These are phyloP conservation scores for Calcarisporium arbuscula DNA, from an alignment of 2,329 filamentous ascomycete genomes.

Conservation along the genomic window DNA sequence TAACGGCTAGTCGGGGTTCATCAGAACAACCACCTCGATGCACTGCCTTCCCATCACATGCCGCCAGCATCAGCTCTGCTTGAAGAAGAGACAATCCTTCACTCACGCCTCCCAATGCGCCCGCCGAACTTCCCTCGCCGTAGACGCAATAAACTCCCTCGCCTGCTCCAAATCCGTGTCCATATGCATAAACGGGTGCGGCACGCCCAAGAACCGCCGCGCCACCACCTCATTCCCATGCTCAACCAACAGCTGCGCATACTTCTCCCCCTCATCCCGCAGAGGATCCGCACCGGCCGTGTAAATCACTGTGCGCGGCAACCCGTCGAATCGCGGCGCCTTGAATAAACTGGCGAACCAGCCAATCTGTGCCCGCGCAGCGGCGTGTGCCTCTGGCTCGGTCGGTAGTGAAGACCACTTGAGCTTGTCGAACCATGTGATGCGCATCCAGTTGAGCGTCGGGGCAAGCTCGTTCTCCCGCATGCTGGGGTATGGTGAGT, in stretches of 20 bases:
- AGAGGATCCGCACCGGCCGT: slow-evolving; percentile 38
- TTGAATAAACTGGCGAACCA: slow-evolving; percentile 27
- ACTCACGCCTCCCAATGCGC: slow-evolving; percentile 14
- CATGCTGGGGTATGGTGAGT: slow-evolving; percentile 35
- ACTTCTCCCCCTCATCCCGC: slow-evolving; percentile 43
- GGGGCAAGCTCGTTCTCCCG: slow-evolving; percentile 34
- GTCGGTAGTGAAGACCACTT: slow-evolving; percentile 21
- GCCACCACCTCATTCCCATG: slow-evolving; percentile 38
- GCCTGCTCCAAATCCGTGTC: slow-evolving; percentile 30
- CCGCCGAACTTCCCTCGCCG: slow-evolving; percentile 23
- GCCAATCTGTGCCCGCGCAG: slow-evolving; percentile 12
- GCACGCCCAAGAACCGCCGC: slow-evolving; percentile 39
- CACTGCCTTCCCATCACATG: too few species aligned
- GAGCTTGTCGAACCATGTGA: slow-evolving; percentile 33
- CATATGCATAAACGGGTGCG: slow-evolving; percentile 46
- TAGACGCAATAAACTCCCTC: slow-evolving; percentile 25
- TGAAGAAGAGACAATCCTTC: too few species aligned
- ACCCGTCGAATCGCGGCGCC: slow-evolving; percentile 25
- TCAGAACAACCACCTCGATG: too few species aligned
- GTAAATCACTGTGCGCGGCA: slow-evolving; percentile 33
- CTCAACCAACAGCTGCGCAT: slow-evolving; percentile 34
- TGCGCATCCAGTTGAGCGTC: slow-evolving; percentile 35
- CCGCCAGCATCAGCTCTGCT: too few species aligned
- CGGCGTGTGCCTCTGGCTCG: slow-evolving; percentile 8
- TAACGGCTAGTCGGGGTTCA: too few species aligned